phyloP scores from a whole-genome alignment of 768 basidiomycete genomes.

The Leucocoprinus leucothites region DNA sequence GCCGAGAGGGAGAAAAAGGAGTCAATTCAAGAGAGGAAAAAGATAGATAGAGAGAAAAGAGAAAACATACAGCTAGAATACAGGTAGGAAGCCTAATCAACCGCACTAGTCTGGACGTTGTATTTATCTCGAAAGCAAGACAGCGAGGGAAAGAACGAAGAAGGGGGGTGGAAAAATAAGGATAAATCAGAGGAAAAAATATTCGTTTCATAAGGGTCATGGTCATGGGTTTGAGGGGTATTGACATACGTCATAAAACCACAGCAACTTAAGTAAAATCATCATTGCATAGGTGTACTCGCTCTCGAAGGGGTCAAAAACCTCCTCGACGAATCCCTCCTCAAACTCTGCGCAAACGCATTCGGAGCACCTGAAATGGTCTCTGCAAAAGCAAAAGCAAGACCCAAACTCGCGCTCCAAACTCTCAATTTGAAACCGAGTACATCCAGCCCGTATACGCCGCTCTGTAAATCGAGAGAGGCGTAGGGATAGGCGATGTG shows the following conservation, averaged over 20 bases:
- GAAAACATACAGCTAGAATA: conserved; percentile 6
- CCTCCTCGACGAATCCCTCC: conserved; percentile 22
- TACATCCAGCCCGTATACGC: conserved; percentile 44
- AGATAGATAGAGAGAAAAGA: too few species aligned
- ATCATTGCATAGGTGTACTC: not conserved
- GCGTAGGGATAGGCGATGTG: conserved; percentile 56
- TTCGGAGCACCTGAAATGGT: conserved; percentile 50
- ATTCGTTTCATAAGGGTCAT: not conserved
- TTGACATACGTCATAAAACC: not conserved
- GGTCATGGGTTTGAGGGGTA: not conserved
- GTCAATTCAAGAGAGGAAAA: not conserved
- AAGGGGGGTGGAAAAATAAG: conserved; percentile 1
- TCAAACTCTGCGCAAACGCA: conserved; percentile 26
- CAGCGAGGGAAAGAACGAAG: not conserved
- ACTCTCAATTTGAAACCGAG: conserved; percentile 56
- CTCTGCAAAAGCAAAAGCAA: conserved; percentile 70
- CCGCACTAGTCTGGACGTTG: conserved; percentile 2
- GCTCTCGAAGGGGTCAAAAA: conserved; percentile 1
- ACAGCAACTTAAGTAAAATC: not conserved
- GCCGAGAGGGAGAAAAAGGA: not conserved
- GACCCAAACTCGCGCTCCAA: conserved; percentile 48
- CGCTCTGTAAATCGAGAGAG: conserved; percentile 19
- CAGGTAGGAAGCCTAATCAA: too few species aligned
- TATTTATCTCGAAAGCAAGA: conserved; percentile 10
- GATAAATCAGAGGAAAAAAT: not conserved